Evolutionary conservation across 805 yeast species (phyloP).

Genomic region (Naumovozyma castellii): DNA sequence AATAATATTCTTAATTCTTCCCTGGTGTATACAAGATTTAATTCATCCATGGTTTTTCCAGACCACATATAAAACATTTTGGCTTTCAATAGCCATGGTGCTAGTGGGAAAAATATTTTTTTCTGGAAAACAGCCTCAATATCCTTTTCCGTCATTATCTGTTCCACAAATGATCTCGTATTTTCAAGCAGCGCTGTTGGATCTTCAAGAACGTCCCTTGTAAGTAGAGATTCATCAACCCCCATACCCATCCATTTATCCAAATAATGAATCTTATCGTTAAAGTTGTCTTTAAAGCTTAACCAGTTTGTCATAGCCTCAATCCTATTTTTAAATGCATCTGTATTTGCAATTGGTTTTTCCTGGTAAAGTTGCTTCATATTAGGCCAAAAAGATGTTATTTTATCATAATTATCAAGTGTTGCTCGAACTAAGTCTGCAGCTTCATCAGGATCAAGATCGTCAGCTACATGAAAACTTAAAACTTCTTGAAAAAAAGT

Average conservation of each 20-base stretch:
- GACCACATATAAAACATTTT: slow-evolving; percentile 59
- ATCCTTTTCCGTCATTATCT: slow-evolving; percentile 71
- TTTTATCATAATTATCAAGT: slow-evolving; percentile 51
- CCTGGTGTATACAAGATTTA: slow-evolving; percentile 67
- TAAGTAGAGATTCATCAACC: slow-evolving; percentile 47
- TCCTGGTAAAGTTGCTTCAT: slow-evolving; percentile 68
- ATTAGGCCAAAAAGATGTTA: slow-evolving; percentile 73
- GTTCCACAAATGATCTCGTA: slow-evolving; percentile 70
- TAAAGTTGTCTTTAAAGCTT: slow-evolving; percentile 60
- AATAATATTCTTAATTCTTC: slow-evolving; percentile 57
- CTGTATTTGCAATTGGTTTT: slow-evolving; percentile 58
- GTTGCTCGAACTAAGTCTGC: slow-evolving; percentile 44
- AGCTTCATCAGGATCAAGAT: slow-evolving; percentile 32
- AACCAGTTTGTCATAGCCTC: slow-evolving; percentile 81
- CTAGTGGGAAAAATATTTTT: slow-evolving; percentile 56
- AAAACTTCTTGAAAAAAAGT: slow-evolving; percentile 59
- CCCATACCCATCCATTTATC: slow-evolving; percentile 79
- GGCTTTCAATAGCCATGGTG: slow-evolving; percentile 77
- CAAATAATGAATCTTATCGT: slow-evolving; percentile 50
- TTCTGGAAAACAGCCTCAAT: slow-evolving; percentile 61
- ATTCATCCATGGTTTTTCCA: slow-evolving; percentile 49
- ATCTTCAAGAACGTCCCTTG: slow-evolving; percentile 8
- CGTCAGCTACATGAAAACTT: slow-evolving; percentile 48
- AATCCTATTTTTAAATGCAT: slow-evolving; percentile 53
- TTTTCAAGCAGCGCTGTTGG: slow-evolving; percentile 39